Base-by-base conservation (phyloP, 2,329 filamentous ascomycete genomes). In the Calonectria fujianensis region DNA sequence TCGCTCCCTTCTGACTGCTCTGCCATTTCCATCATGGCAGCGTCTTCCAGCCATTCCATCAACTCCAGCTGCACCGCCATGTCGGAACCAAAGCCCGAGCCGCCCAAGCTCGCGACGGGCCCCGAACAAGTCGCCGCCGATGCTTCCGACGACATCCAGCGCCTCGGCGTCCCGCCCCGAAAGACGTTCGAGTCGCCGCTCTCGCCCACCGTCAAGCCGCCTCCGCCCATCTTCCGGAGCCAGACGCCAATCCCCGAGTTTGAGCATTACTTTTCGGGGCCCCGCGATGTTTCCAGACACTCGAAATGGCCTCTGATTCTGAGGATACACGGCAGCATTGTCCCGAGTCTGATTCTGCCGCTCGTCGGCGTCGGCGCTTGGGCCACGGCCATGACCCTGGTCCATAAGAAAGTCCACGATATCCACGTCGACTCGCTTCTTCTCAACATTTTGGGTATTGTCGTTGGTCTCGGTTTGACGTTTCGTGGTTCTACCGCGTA, bases 271-370 rank as follows among this genome's bases (percentile, higher is more conserved):
- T 63, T 63, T 9, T 41, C 57, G 3, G 57, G 57, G 8, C 57
- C 57, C 13, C 57, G 57, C 8, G 57, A 63, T 29, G 13, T 41
- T 18, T 27, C 35, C 35, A 63, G 57, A 20, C 57, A 63, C 57
- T 63, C 57, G 32, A 63, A 63, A 18, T 63, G 57, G 57, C 57
- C 57, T 4, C 57, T 63, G 20, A 63, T 63, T 41, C n/a, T 63
- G 35, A 41, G 57, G 8, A 39, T 63, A 39, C 57, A 63, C 9
- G 57, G 57, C 27, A 63, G 57, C 9, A 63, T 63, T 31, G 11
- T 63, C 4, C 57, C 57, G 4, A 41, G 35, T 6, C 37, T 63
- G 20, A 29, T 63, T 31, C 4, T 63, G 57, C 57, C 57, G 1
- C 24, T 63, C 37, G 1, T 41, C 4, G 8, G 11, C 9, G 29